Base-by-base conservation (phyloP, 306 rosid genomes). In the Cercis canadensis region DNA sequence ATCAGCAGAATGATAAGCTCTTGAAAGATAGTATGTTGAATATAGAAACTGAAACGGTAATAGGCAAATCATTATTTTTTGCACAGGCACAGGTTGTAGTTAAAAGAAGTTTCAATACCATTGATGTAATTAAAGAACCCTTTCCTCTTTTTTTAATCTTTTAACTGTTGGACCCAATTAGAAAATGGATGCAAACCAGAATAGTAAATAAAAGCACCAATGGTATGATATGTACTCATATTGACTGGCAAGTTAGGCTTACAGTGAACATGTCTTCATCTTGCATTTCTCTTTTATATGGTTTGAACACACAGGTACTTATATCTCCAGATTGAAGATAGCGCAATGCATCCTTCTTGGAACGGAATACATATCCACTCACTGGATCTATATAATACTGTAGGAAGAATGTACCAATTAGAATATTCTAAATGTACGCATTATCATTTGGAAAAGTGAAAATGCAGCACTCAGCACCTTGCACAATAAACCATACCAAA, bases 361-460 rank as follows among this genome's bases (percentile, higher is more conserved):
- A 83, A 54, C 70, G 72, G 65, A 83, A 79, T 53, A 57, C 80
- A 68, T 68, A 73, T 40, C 82, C 84, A 76, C 67, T 68, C 53
- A 19, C 84, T 17, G 84, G 82, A 68, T 83, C 84, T 36, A 1
- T 80, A 80, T 80, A 83, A 12, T 76, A 69, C 87, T 83, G 84
- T 57, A 36, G 80, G 63, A 75, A 83, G 73, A 15, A 47, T 18
- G 55, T 56, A 43, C 44, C 55, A 58, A 44, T 72, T 45, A 83
- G 39, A 79, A 72, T 45, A 72, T 17, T 24, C 29, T 24, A 24
- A 24, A 60, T 61, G 39, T 14, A 70, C 55, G 56, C 51, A 75
- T 16, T 17, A 56, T 31, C 50, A 54, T 41, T 55, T n/a, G 43
- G 56, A 37, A 70, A 74, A 65, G 57, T 39, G 45, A 46, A 55